Evolutionary conservation across 345 rosid genomes (phyloP), one percentile per base, ranked within the genome.

Genomic region (Moricandia arvensis): DNA sequence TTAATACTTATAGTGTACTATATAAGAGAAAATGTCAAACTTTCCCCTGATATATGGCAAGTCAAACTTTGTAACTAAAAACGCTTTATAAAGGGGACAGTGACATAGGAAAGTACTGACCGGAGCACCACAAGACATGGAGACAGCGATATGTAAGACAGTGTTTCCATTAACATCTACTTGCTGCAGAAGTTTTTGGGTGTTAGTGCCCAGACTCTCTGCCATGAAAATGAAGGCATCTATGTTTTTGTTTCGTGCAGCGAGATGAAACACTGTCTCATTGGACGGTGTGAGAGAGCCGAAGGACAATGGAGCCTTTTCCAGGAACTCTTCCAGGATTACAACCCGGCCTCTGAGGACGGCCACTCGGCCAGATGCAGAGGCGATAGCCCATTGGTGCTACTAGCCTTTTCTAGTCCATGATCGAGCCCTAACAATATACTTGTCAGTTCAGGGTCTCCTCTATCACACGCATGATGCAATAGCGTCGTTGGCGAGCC

Each of bases 241-340:
- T 1, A 45, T 81, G 16, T 86, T 83, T 31, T 83, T 83, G 49
- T 80, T 79, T 68, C 82, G 81, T 0, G 85, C 92, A 1, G 73
- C 84, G 4, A 88, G 80, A 64, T 88, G 90, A 16, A 88, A 83
- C 53, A 83, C 82, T 0, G 88, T 83, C 45, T 88, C 87, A 30
- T 87, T 47, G 4, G 68, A 59, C 0, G n/a, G 53, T 15, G 79
- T 75, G 41, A n/a, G 54, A 34, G 15, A n/a, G 54, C 8, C 0
- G 11, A 75, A 75, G 13, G 68, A 75, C 51, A 24, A 47, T 4
- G 79, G 79, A 68, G 2, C 68, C 41, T 75, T 75, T 2, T 67
- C 60, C 5, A 88, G 55, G 37, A 88, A 72, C 77, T 83, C 86
- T 43, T 83, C 82, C 33, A 85, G 58, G 70, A 86, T 78, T 16